Evolutionary conservation across 2,329 filamentous ascomycete species (phyloP).

Genomic region (Pyrenophora tritici-repentis): DNA sequence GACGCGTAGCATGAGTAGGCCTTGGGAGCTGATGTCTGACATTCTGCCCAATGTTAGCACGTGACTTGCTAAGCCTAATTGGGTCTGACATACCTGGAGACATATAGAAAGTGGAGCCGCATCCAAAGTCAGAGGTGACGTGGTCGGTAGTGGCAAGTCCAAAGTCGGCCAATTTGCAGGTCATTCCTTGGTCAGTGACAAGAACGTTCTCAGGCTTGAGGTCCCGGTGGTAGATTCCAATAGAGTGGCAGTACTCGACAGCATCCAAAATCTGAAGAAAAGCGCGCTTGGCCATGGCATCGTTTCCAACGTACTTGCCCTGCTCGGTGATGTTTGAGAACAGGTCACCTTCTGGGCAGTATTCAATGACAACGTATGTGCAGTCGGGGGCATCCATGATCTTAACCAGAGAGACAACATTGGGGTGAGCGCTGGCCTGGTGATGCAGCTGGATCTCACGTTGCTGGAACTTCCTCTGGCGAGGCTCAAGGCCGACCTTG

Average conservation of each 20-base stretch:
- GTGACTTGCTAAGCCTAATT: conserved; percentile 12
- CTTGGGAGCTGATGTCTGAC: conserved; percentile 75
- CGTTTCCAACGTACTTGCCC: conserved; percentile 90
- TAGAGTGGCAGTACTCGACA: conserved; percentile 89
- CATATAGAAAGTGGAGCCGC: conserved; percentile 99
- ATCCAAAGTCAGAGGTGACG: conserved; percentile 91
- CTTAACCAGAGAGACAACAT: conserved; percentile 91
- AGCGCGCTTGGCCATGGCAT: conserved; percentile 80
- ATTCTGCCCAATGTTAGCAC: conserved; percentile 67
- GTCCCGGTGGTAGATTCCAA: conserved; percentile 96
- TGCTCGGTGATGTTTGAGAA: conserved; percentile 98
- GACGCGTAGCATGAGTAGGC: conserved; percentile 81
- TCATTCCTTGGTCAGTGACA: conserved; percentile 84
- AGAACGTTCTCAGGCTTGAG: conserved; percentile 98
- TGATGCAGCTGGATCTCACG: conserved; percentile 93
- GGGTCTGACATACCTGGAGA: conserved; percentile 78
- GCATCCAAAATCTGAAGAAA: conserved; percentile 97
- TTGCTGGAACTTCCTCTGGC: conserved; percentile 88
- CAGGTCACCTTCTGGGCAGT: conserved; percentile 93
- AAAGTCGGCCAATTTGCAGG: conserved; percentile 96
- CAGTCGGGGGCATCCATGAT: conserved; percentile 91
- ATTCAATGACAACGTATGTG: conserved; percentile 95
- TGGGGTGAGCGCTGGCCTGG: conserved; percentile 83
- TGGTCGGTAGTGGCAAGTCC: conserved; percentile 86
- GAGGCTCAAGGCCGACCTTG: conserved; percentile 87